Base-by-base conservation (phyloP, 805 yeast species). In the Saccharomyces paradoxus region DNA sequence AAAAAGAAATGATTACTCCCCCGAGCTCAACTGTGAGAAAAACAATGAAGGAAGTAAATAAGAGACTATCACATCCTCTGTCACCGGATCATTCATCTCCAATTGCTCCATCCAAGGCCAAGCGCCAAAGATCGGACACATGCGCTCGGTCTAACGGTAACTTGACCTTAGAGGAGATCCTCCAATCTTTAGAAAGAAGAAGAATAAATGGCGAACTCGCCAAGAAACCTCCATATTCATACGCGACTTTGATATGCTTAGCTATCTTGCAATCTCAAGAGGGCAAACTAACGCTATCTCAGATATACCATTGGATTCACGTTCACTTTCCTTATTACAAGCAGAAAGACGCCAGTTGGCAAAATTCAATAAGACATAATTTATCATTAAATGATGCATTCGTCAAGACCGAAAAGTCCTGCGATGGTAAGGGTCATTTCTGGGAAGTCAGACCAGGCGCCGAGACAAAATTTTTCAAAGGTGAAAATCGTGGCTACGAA, bases 301-400 rank as follows among this genome's bases (percentile, higher is more conserved):
- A 89, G 64, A 94, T 92, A 46, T 92, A 92, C 73, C 78, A 76
- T 62, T 92, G 99, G 99, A 94, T 92, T 48, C 82, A 94, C 8
- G 83, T 82, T 48, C 86, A 95, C 41, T 92, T 91, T 70, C 80
- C 77, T 58, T 92, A 85, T 68, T 94, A 94, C 71, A 82, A 84
- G 59, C 82, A 81, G 58, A 86, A 87, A 56, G 96, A 89, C 62
- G 86, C 89, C 10, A 97, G 97, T 28, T 92, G 99, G 99, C 97
- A 92, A 71, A 92, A 92, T 72, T 91, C 97, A 32, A 94, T 92
- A 58, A 83, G 99, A 58, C 99, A 92, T 71, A 92, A 94, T 61
- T 75, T 92, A 30, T 89, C 97, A 12, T 77, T 92, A 62, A 94
- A 92, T 71, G 94, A 94, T 67, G 96, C 97, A 0, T 92, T 92